Percentiles rank a stretch among this genome's conserved stretches.
Conservation (phyloP, 495 filamentous ascomycete genomes). For the Aspergillus ostianus region DNA sequence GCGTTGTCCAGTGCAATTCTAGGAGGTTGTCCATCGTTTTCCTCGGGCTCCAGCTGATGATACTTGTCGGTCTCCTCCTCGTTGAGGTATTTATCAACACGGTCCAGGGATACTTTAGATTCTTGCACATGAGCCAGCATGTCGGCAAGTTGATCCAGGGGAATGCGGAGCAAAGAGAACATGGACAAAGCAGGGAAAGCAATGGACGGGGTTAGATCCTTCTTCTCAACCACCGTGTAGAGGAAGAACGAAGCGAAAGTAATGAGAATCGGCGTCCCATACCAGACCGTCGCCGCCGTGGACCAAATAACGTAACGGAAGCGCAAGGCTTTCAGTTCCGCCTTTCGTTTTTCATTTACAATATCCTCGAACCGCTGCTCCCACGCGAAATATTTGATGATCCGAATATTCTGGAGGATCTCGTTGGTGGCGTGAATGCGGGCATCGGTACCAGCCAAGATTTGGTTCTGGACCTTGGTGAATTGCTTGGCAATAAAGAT, state of each 20-base stretch:
- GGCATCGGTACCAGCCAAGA: conserved; percentile 92
- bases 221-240: conserved; percentile 89
- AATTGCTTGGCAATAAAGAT: conserved; percentile 82
- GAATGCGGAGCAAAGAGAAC: conserved; percentile 91
- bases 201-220: conserved; percentile 84
- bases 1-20: conserved; percentile 82
- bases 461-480: conserved; percentile 77
- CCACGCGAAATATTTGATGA: conserved; percentile 99
- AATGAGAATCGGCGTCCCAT: conserved; percentile 90
- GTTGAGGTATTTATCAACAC: conserved; percentile 90
- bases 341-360: conserved; percentile 81
- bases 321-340: conserved; percentile 76
- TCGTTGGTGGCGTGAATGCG: conserved; percentile 97
- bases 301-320: conserved; percentile 89
- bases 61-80: conserved; percentile 98
- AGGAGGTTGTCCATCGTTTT: conserved; percentile 57
- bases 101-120: conserved; percentile 93
- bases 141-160: conserved; percentile 93
- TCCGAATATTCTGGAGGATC: conserved; percentile 93
- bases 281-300: conserved; percentile 89
- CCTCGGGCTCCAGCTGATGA: conserved; percentile 68
- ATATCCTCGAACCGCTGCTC: conserved; percentile 85
- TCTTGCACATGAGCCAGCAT: conserved; percentile 99
- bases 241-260: conserved; percentile 94
- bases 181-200: conserved; percentile 96